These are phyloP conservation scores for Albophoma yamanashiensis DNA, from an alignment of 2,329 filamentous ascomycete species.

Conservation along the genomic window DNA sequence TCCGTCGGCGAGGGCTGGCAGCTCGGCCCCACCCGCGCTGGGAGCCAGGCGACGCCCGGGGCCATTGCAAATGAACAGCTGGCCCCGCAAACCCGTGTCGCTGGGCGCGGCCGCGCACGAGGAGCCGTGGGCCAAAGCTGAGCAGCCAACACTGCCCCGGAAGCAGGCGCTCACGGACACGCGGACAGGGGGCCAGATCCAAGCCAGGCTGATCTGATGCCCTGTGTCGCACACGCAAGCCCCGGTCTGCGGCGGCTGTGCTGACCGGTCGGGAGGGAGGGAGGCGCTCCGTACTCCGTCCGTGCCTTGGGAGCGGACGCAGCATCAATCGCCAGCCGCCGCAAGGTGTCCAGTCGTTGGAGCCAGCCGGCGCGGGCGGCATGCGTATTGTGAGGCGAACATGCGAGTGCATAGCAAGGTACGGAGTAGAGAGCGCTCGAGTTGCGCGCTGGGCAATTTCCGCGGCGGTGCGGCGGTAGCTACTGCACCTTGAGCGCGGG, in stretches of 20 bases:
- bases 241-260: background rate
- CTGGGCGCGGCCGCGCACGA: background rate
- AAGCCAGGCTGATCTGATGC: background rate
- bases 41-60: background rate
- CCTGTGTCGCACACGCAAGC: background rate
- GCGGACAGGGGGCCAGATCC: background rate
- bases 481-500: background rate
- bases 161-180: background rate
- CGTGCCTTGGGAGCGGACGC: background rate
- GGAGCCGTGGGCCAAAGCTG: background rate
- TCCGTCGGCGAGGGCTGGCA: background rate
- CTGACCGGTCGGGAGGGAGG: background rate
- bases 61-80: background rate
- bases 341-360: background rate
- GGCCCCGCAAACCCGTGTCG: background rate
- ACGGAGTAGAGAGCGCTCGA: background rate
- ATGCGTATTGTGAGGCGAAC: background rate
- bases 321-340: background rate
- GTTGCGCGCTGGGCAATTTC: background rate
- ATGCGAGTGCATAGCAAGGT: background rate
- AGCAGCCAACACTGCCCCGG: background rate
- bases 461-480: background rate
- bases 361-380: background rate
- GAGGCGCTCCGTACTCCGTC: background rate
- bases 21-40: constrained; percentile 1